Percentiles rank a stretch among this genome's conserved stretches.
These are phyloP conservation scores for Raphanus sativus DNA, from an alignment of 345 rosid species.

Conservation along the genomic window DNA sequence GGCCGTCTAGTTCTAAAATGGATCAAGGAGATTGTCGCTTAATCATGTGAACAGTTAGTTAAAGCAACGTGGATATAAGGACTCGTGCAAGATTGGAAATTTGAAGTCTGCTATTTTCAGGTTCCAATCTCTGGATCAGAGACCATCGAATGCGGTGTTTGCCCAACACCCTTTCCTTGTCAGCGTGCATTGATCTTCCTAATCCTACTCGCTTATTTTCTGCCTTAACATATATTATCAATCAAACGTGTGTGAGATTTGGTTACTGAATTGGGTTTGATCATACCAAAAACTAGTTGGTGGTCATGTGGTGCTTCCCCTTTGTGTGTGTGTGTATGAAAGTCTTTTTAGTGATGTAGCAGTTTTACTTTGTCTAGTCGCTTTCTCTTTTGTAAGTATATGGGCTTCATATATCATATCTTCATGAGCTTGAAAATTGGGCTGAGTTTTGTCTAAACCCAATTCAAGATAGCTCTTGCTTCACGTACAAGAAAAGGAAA, in stretches of 20 bases:
- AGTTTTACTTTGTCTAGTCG: too few relatives aligned
- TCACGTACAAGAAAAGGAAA: too few relatives aligned
- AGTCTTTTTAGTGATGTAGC: conserved; percentile 17
- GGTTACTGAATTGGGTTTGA: conserved; percentile 26
- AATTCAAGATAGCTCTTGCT: too few relatives aligned
- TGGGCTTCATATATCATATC: too few relatives aligned
- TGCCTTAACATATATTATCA: conserved; percentile 11
- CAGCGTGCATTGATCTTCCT: conserved; percentile 63
- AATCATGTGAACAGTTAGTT: not conserved
- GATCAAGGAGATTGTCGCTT: conserved; percentile 14
- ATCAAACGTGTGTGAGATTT: not conserved
- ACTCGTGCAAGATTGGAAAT: not conserved
- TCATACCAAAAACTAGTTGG: conserved; percentile 16
- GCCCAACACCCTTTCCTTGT: conserved; percentile 97
- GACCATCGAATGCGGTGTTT: conserved; percentile 97
- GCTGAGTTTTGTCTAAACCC: too few relatives aligned
- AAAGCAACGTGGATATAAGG: not conserved
- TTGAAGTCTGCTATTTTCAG: conserved; percentile 39
- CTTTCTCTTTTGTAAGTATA: too few relatives aligned
- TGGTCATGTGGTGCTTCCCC: conserved; percentile 16
- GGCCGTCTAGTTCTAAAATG: too few relatives aligned
- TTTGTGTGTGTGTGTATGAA: conserved; percentile 29
- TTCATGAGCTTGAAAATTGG: too few relatives aligned
- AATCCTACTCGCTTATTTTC: not conserved
- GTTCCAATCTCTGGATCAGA: conserved; percentile 97